These are phyloP conservation scores for Pseudogymnoascus sp. DNA, from an alignment of 2,329 filamentous ascomycete species.

Conservation along the genomic window DNA sequence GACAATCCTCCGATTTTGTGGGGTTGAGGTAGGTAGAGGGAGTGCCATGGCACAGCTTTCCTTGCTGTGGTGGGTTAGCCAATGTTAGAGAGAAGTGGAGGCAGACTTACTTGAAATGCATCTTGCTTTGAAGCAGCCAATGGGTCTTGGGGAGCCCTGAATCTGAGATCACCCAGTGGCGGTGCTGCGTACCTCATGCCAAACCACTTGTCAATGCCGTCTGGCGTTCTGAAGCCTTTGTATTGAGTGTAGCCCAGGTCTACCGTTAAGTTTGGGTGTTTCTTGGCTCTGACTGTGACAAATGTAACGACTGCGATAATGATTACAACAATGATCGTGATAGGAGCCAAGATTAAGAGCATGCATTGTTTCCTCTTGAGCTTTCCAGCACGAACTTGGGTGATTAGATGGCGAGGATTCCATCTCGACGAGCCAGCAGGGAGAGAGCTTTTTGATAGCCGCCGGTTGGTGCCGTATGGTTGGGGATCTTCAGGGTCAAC, in stretches of 20 bases:
- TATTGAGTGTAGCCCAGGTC: neutral
- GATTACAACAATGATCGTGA: neutral
- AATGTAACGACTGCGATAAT: neutral
- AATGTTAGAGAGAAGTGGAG: neutral
- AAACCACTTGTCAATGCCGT: slow-evolving; percentile 61
- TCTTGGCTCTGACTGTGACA: neutral
- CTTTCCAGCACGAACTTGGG: neutral
- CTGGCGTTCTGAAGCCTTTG: neutral
- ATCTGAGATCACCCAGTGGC: slow-evolving; percentile 57
- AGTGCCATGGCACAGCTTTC: neutral
- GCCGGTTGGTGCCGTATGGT: neutral
- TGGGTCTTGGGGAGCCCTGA: slow-evolving; percentile 59
- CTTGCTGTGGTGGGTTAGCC: neutral
- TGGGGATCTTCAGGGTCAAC: neutral
- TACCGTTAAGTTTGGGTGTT: neutral
- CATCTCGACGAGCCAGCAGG: neutral
- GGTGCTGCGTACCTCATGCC: slow-evolving; percentile 67
- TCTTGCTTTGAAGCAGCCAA: neutral
- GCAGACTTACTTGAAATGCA: neutral
- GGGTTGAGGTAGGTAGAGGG: neutral
- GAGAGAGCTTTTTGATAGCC: neutral
- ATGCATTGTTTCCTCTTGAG: neutral
- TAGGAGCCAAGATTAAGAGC: neutral
- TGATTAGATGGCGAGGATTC: neutral
- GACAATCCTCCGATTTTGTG: slow-evolving; percentile 52